Base-by-base conservation (phyloP, 1,284 basidiomycete genomes). In the Boletus hoseneyae region DNA sequence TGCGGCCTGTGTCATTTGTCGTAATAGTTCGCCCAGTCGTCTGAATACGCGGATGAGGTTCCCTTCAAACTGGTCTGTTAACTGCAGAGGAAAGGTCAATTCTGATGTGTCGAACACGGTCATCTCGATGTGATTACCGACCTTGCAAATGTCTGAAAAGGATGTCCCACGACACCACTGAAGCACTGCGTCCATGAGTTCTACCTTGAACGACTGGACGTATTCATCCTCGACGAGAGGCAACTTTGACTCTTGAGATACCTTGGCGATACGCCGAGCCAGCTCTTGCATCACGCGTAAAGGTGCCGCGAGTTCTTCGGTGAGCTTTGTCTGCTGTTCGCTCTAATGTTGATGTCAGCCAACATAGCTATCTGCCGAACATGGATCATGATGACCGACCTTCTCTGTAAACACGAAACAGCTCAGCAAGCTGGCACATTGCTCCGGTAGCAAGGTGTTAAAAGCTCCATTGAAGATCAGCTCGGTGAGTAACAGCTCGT, bases 321-420 rank as follows among this genome's bases (percentile, higher is more conserved):
- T 90, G 39, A 99, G 77, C 60, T 89, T 90, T 3, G 85, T 88
- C 27, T 79, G 77, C 62, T 94, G 86, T 62, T 97, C 93, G 60
- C 91, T 96, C 93, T 96, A 63, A 27, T 7, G 36, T 5, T 18
- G 39, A 19, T 10, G 23, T 57, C 27, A 56, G 49, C 37, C 15
- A 47, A 37, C 13, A 16, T 2, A 11, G 4, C 19, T 12, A 6
- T 34, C 13, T 5, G 16, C 13, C 34, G 4, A 47, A 47, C 32
- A 11, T 39, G 49, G 27, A 4, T 15, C 4, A 37, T 16, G 18
- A 61, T 75, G 11, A 62, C 77, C n/a, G 47, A 89, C 93, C 82
- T 98, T 98, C 68, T 99, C 97, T 15, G 86, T 81, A 69, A 99
- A 99, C 15, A 99, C 96, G 65, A 99, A 99, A 66, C 96, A 98